Evolutionary conservation across 2,329 filamentous ascomycete genomes (phyloP).

Genomic region (Cladophialophora bantiana): DNA sequence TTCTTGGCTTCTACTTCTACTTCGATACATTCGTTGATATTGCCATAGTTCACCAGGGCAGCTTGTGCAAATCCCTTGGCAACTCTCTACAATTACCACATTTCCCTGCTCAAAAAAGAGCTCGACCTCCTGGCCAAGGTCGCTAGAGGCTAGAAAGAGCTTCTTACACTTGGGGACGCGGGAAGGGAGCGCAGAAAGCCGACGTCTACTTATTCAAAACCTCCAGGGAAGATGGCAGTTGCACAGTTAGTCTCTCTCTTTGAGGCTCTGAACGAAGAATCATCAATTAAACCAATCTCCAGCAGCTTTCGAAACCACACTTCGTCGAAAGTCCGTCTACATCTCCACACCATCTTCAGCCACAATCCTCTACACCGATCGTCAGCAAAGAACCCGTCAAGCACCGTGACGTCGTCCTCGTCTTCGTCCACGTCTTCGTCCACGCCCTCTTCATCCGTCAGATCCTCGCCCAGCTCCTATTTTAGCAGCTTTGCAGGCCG

Average conservation of each 20-base stretch:
- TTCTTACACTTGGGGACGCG: neutral
- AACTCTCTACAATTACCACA: conserved; percentile 26
- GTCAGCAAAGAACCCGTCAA: conserved; percentile 17
- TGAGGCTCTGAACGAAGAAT: conserved; percentile 30
- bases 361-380: conserved; percentile 30
- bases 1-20: conserved; percentile 16
- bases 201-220: conserved; percentile 4
- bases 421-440: conserved; percentile 29
- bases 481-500: conserved; percentile 44
- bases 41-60: neutral
- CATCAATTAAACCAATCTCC: conserved; percentile 30
- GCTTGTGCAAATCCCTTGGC: neutral
- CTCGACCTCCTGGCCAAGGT: conserved; percentile 32
- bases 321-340: conserved; percentile 32
- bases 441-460: conserved; percentile 36
- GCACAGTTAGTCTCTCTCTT: conserved; percentile 37
- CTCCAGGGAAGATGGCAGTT: conserved; percentile 31
- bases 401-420: conserved; percentile 25
- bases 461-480: conserved; percentile 41
- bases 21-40: conserved; percentile 13
- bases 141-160: neutral
- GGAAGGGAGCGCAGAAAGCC: neutral
- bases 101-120: conserved; percentile 17
- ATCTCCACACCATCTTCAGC: conserved; percentile 35
- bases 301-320: conserved; percentile 33